These are phyloP conservation scores for Firmiana major DNA, from an alignment of 345 rosid genomes.

Conservation along the genomic window DNA sequence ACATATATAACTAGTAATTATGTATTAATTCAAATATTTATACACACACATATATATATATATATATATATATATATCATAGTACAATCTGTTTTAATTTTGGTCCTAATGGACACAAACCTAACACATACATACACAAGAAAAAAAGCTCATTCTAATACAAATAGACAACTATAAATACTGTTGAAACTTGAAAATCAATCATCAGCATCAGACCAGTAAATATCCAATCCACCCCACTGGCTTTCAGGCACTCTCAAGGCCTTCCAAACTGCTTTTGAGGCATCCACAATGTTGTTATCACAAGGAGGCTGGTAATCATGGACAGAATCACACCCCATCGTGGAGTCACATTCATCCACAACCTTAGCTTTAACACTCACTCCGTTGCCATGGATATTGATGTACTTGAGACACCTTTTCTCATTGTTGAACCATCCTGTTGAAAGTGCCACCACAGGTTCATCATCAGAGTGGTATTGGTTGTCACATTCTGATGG, in stretches of 20 bases:
- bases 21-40: background rate
- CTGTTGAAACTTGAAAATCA: background rate
- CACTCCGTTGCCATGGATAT: slow-evolving; percentile 25
- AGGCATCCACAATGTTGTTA: slow-evolving; percentile 29
- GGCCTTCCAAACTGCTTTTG: slow-evolving; percentile 35
- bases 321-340: slow-evolving; percentile 24
- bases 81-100: background rate
- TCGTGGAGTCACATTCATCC: slow-evolving; percentile 32
- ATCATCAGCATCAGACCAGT: slow-evolving; percentile 32
- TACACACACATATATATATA: too few relatives aligned
- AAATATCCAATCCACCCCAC: slow-evolving; percentile 29
- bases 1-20: background rate
- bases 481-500: slow-evolving; percentile 10
- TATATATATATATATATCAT: background rate
- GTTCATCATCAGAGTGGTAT: background rate
- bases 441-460: slow-evolving; percentile 23
- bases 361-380: slow-evolving; percentile 29
- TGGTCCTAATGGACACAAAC: background rate
- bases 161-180: background rate
- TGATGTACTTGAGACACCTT: slow-evolving; percentile 24
- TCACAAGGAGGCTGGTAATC: slow-evolving; percentile 30
- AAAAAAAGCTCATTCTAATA: background rate
- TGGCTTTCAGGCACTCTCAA: slow-evolving; percentile 23
- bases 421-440: slow-evolving; percentile 26
- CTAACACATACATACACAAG: background rate